Evolutionary conservation across 139 green algal genomes (phyloP).

Genomic region (Ettlia oleoabundans): DNA sequence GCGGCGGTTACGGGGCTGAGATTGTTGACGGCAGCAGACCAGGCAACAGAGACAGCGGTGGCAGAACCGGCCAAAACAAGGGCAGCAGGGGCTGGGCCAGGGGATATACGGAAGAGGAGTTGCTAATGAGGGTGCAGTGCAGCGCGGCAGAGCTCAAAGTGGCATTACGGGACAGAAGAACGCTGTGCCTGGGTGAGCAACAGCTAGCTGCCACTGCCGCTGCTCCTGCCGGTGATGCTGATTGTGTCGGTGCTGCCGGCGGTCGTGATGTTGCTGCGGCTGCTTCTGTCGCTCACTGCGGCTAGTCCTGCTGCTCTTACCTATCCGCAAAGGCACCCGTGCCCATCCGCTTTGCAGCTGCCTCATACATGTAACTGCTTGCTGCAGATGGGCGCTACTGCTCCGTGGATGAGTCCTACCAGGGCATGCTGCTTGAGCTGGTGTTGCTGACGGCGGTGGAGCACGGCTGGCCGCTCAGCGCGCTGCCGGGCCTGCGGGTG

Average conservation of each 20-base stretch:
- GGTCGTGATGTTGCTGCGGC: no score
- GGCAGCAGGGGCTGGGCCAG: not conserved
- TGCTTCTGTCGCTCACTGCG: no score
- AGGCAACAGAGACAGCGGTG: not conserved
- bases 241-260: no score
- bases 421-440: conserved; percentile 64
- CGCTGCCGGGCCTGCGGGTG: conserved; percentile 17
- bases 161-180: conserved; percentile 43
- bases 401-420: conserved; percentile 50
- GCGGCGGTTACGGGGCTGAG: not conserved
- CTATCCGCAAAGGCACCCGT: no score
- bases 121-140: conserved; percentile 55
- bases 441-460: conserved; percentile 51
- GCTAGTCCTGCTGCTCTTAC: no score
- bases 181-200: conserved; percentile 50
- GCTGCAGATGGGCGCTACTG: conserved; percentile 41
- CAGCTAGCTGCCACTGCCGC: no score
- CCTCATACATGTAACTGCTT: no score
- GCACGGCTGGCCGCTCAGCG: conserved; percentile 23
- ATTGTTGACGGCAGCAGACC: not conserved
- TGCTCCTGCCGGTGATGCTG: no score
- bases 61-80: no score
- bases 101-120: conserved; percentile 48
- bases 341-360: no score
- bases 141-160: conserved; percentile 43